These are phyloP conservation scores for Calonectria crousiana DNA, from an alignment of 2,329 filamentous ascomycete genomes.

Conservation along the genomic window DNA sequence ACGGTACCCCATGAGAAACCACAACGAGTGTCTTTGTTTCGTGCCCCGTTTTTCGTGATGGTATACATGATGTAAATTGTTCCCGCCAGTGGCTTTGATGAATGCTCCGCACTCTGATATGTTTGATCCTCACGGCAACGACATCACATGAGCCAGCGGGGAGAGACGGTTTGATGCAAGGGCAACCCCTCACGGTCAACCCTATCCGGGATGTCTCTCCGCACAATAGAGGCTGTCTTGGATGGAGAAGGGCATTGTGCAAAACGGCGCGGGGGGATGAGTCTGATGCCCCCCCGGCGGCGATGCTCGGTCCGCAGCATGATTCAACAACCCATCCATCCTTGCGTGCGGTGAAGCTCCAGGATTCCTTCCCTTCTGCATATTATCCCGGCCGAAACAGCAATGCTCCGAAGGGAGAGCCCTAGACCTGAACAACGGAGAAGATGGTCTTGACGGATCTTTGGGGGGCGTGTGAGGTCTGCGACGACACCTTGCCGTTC, in stretches of 20 bases:
- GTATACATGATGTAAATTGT: not conserved
- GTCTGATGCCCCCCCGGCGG: not conserved
- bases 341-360: not conserved
- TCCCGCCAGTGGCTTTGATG: not conserved
- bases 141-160: not conserved
- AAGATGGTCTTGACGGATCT: not conserved
- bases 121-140: not conserved
- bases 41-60: not conserved
- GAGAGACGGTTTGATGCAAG: not conserved
- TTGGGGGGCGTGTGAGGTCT: not conserved
- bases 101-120: not conserved
- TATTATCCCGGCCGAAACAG: not conserved
- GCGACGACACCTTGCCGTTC: not conserved
- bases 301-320: not conserved
- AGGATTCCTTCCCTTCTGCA: too few species aligned
- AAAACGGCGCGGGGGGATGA: not conserved
- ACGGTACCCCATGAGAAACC: constrained; percentile 12
- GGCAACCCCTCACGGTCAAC: not conserved
- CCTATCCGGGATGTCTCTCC: not conserved
- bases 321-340: not conserved
- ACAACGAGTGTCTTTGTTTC: not conserved
- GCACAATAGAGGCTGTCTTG: not conserved
- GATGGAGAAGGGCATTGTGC: not conserved
- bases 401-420: not conserved
- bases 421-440: not conserved